Conservation (phyloP, 148 eudicot genomes). For the Chenopodium berlandieri region DNA sequence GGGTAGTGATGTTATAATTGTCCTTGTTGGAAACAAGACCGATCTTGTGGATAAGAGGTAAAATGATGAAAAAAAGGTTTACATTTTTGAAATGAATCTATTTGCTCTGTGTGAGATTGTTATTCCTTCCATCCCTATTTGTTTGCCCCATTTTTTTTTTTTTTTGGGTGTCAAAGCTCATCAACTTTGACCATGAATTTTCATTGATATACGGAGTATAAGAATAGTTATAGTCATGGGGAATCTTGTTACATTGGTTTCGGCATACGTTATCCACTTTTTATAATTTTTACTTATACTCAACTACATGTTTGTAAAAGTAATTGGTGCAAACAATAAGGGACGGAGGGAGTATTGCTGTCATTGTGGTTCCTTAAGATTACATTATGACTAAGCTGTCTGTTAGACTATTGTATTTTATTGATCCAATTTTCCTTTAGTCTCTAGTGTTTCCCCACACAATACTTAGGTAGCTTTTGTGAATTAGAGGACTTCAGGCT, state of each 20-base stretch:
- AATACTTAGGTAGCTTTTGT: not conserved
- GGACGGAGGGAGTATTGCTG: not conserved
- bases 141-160: too few relatives aligned
- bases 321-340: too few relatives aligned
- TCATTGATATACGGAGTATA: too few relatives aligned
- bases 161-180: too few relatives aligned
- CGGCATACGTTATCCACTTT: too few relatives aligned
- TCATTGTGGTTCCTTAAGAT: not conserved
- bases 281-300: too few relatives aligned
- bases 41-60: constrained; percentile 74
- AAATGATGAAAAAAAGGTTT: not conserved
- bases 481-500: not conserved
- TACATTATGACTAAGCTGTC: not conserved
- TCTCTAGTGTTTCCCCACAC: not conserved
- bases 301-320: too few relatives aligned
- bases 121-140: not conserved
- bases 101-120: not conserved
- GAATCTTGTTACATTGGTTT: too few relatives aligned
- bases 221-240: too few relatives aligned
- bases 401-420: not conserved
- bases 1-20: constrained; percentile 64
- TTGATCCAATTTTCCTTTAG: not conserved
- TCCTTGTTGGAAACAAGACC: constrained; percentile 64
- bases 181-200: too few relatives aligned
- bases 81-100: not conserved